Evolutionary conservation across 345 rosid genomes (phyloP), one percentile per base, ranked within the genome.

Genomic region (Cardamine resedifolia): DNA sequence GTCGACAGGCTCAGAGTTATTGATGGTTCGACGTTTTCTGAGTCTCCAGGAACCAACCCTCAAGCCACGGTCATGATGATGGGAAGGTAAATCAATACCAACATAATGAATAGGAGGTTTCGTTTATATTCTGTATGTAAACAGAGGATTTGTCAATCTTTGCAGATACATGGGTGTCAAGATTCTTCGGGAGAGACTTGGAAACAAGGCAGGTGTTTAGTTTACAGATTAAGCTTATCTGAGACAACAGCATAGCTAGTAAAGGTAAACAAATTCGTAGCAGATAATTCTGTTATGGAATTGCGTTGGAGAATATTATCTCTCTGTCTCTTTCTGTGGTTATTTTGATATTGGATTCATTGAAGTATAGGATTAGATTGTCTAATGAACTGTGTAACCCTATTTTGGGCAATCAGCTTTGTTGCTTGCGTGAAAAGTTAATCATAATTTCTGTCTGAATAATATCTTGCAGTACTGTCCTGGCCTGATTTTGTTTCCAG

Each of bases 21-120:
- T 5, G 99, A 96, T 77, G 97, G 92, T 5, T 96, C 99, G 0
- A 84, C 85, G 3, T 92, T 85, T 64, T 60, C 73, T 11, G 87
- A 85, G 63, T 92, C 99, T 15, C 99, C 99, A 0, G 99, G 99
- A 60, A 92, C 99, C 62, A 96, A 96, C 81, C 98, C 99, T 71
- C 99, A 96, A 71, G 99, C 81, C 70, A 96, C 99, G 1, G 80
- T 96, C 79, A 68, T 96, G 88, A 96, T 92, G 98, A 86, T 96
- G 96, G 99, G 99, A 68, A 95, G 99, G 99, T 91, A 85, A 59
- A 39, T 44, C 68, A 60, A 24, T 74, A 77, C 23, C 55, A 59
- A 58, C 52, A 58, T 58, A 57, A 58, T 30, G 49, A 41, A 50
- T 10, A 23, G 5, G 18, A 70, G 7, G 18, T 71, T 11, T 60